Evolutionary conservation across 768 basidiomycete species (phyloP).

Genomic region (Dentipellis fragilis): DNA sequence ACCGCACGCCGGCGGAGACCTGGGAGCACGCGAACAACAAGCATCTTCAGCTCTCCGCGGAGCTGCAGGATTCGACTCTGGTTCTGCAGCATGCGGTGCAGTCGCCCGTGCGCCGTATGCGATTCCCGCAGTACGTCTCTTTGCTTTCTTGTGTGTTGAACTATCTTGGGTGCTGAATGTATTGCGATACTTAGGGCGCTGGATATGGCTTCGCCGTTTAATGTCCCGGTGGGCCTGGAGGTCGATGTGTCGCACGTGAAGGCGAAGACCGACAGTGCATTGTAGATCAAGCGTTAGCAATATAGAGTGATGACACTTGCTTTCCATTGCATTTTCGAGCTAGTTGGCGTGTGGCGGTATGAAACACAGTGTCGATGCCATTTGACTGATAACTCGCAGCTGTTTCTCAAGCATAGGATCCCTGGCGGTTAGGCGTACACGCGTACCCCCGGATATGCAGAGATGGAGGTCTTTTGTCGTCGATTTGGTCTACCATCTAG

Average conservation of each 20-base stretch:
- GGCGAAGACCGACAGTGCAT: constrained; percentile 9
- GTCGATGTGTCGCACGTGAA: constrained; percentile 9
- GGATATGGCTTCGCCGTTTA: constrained; percentile 7
- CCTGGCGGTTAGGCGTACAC: too few species aligned
- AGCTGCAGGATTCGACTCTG: constrained; percentile 32
- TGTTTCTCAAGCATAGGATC: too few species aligned
- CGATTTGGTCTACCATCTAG: too few species aligned
- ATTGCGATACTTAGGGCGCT: constrained; percentile 2
- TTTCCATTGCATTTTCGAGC: neutral
- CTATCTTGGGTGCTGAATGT: neutral
- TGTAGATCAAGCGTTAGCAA: neutral
- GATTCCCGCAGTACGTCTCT: constrained; percentile 56
- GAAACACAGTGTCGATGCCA: too few species aligned
- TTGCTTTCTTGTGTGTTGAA: neutral
- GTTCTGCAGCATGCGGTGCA: constrained; percentile 34
- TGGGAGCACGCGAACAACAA: constrained; percentile 50
- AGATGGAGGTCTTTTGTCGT: too few species aligned
- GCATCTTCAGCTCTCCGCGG: constrained; percentile 39
- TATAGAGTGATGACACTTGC: neutral
- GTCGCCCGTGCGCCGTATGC: constrained; percentile 45
- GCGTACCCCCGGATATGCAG: too few species aligned
- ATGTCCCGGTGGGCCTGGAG: constrained; percentile 11
- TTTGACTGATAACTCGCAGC: too few species aligned
- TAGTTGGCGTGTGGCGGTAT: neutral
- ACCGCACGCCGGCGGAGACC: constrained; percentile 38